phyloP scores from a whole-genome alignment of 495 filamentous ascomycete genomes.

The Ascobolus immersus region DNA sequence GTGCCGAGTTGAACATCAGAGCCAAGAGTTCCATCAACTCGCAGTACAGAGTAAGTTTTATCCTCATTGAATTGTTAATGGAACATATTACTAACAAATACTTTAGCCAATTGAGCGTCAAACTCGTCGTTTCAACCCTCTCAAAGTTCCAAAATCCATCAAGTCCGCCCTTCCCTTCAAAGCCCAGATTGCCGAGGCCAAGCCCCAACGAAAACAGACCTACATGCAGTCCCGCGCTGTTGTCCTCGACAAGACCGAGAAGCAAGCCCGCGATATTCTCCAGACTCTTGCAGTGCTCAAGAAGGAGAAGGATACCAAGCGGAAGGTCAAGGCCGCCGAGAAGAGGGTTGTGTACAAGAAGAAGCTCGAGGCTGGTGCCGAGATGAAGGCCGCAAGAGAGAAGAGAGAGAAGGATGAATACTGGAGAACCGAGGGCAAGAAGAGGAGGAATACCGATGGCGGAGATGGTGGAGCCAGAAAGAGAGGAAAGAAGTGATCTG shows the following conservation, averaged over 20 bases:
- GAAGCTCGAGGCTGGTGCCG: slow-evolving; percentile 52
- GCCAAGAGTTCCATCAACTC: slow-evolving; percentile 60
- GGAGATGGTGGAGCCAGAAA: slow-evolving; percentile 48
- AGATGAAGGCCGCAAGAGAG: slow-evolving; percentile 61
- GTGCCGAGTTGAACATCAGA: slow-evolving; percentile 43
- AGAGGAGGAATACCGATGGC: slow-evolving; percentile 42
- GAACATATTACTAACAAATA: background rate
- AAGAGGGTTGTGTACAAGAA: slow-evolving; percentile 48
- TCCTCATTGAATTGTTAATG: too few relatives aligned
- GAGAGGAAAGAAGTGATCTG: slow-evolving; percentile 25
- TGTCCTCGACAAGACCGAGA: slow-evolving; percentile 54
- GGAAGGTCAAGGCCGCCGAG: slow-evolving; percentile 60
- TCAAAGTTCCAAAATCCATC: slow-evolving; percentile 62
- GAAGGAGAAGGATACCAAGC: slow-evolving; percentile 69
- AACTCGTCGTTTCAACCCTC: slow-evolving; percentile 74
- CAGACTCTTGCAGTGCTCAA: slow-evolving; percentile 76
- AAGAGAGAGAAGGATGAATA: slow-evolving; percentile 79
- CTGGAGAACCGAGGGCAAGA: slow-evolving; percentile 86
- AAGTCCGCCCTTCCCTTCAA: slow-evolving; percentile 75
- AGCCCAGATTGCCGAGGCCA: slow-evolving; percentile 64
- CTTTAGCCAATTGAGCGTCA: slow-evolving; percentile 47
- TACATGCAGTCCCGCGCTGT: slow-evolving; percentile 90
- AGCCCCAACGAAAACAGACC: slow-evolving; percentile 51
- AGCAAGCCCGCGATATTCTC: slow-evolving; percentile 66
- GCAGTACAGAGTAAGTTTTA: too few relatives aligned